Evolutionary conservation across 2,329 filamentous ascomycete species (phyloP).

Genomic region (Fusarium palustre): DNA sequence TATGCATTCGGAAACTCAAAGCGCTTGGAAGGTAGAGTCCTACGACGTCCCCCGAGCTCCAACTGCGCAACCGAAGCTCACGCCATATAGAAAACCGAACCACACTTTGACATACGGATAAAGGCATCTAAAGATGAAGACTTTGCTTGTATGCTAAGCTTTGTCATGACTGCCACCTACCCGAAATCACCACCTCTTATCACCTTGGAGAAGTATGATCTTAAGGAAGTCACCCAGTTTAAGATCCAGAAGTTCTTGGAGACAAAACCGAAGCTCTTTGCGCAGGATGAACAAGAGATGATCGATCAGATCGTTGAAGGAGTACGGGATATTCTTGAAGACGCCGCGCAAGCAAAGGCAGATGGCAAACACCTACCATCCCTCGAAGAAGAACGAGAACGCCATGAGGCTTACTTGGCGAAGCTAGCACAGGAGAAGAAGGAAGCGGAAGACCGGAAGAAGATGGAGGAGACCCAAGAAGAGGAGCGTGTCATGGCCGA

Average conservation of each 20-base stretch:
- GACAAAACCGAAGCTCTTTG: slow-evolving; percentile 66
- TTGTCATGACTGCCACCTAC: slow-evolving; percentile 89
- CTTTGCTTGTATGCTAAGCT: slow-evolving; percentile 76
- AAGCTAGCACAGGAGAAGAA: slow-evolving; percentile 68
- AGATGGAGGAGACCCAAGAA: slow-evolving; percentile 69
- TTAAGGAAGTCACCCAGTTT: slow-evolving; percentile 77
- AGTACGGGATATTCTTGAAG: slow-evolving; percentile 82
- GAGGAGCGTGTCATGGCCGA: slow-evolving; percentile 77
- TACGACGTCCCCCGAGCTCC: slow-evolving; percentile 33
- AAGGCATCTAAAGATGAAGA: slow-evolving; percentile 79
- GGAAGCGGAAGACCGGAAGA: slow-evolving; percentile 64
- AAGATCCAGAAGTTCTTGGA: slow-evolving; percentile 75
- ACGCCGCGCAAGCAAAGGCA: slow-evolving; percentile 82
- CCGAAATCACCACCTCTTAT: slow-evolving; percentile 84
- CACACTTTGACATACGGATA: slow-evolving; percentile 83
- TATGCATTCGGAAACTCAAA: slow-evolving; percentile 74
- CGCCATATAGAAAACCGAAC: slow-evolving; percentile 75
- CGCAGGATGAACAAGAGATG: slow-evolving; percentile 67
- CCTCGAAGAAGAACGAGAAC: slow-evolving; percentile 87
- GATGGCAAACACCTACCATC: slow-evolving; percentile 83
- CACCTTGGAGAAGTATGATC: slow-evolving; percentile 71
- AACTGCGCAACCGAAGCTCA: slow-evolving; percentile 38
- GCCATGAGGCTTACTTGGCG: slow-evolving; percentile 79
- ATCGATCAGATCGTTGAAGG: slow-evolving; percentile 74
- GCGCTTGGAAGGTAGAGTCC: slow-evolving; percentile 82